phyloP scores from a whole-genome alignment of 805 yeast genomes.

The Teunomyces kruisii region DNA sequence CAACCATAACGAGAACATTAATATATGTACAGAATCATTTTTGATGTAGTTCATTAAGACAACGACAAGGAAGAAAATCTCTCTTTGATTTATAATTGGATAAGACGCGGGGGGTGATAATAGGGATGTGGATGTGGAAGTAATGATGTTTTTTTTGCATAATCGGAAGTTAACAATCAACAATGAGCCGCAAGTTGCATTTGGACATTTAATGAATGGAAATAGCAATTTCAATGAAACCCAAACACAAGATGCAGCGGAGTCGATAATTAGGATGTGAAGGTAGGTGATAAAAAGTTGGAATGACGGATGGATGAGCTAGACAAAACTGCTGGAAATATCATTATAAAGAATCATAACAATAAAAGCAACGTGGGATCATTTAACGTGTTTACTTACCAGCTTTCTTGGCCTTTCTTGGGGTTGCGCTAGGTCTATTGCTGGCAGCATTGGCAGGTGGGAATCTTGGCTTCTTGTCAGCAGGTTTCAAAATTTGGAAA shows the following conservation, averaged over 20 bases:
- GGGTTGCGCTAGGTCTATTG: slow-evolving; percentile 56
- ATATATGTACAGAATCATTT: slow-evolving; percentile 1
- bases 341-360: slow-evolving; percentile 1
- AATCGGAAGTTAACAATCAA: neutral
- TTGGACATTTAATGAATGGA: neutral
- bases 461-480: slow-evolving; percentile 86
- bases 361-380: neutral
- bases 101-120: neutral
- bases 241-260: neutral
- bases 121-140: neutral
- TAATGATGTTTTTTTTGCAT: neutral
- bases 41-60: slow-evolving; percentile 3
- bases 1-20: slow-evolving; percentile 1
- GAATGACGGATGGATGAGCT: slow-evolving; percentile 2
- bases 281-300: neutral
- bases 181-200: neutral
- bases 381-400: slow-evolving; percentile 33
- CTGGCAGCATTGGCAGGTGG: slow-evolving; percentile 45
- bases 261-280: neutral
- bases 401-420: slow-evolving; percentile 56
- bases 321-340: neutral
- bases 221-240: neutral
- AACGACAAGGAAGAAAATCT: neutral
- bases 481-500: slow-evolving; percentile 95
- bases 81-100: neutral